Evolutionary conservation across 2,329 filamentous ascomycete species (phyloP).

Genomic region (Sporothrix luriei): DNA sequence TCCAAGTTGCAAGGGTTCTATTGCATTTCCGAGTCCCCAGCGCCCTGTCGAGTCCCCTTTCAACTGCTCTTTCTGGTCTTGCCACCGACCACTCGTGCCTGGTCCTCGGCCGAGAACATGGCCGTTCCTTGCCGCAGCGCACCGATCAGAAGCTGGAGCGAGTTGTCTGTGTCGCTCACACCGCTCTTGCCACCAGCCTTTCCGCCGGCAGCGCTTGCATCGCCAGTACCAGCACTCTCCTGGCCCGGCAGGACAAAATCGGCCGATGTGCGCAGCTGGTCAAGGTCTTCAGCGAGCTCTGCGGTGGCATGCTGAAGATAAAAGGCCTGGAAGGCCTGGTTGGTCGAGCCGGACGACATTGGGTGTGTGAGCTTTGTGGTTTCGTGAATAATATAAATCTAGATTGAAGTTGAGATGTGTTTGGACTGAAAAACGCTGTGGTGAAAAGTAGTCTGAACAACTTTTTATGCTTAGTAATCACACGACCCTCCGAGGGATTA

Average conservation of each 20-base stretch:
- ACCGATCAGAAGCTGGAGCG: slow-evolving; percentile 61
- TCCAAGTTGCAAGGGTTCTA: too few relatives aligned
- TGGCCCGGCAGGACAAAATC: slow-evolving; percentile 63
- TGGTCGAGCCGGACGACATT: slow-evolving; percentile 7
- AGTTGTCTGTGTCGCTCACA: slow-evolving; percentile 48
- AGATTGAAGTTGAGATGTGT: not conserved
- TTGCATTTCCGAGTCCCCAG: not conserved
- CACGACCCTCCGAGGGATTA: too few relatives aligned
- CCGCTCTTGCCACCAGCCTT: slow-evolving; percentile 17
- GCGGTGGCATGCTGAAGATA: slow-evolving; percentile 70
- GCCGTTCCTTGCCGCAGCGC: slow-evolving; percentile 68
- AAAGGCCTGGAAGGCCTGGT: slow-evolving; percentile 50
- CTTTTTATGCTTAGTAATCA: slow-evolving; percentile 10
- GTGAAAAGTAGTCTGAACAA: not conserved
- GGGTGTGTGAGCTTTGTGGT: not conserved
- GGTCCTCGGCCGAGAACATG: slow-evolving; percentile 58
- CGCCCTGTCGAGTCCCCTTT: not conserved
- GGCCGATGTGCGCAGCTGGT: slow-evolving; percentile 66
- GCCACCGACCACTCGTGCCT: slow-evolving; percentile 41
- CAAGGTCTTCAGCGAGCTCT: slow-evolving; percentile 74
- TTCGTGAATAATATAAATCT: not conserved
- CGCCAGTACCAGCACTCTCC: slow-evolving; percentile 66
- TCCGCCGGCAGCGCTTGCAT: slow-evolving; percentile 38
- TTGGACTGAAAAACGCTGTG: not conserved
- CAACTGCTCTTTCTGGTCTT: not conserved